These are phyloP conservation scores for Lolium perenne DNA, from an alignment of 176 grass and related monocot species.

Conservation along the genomic window DNA sequence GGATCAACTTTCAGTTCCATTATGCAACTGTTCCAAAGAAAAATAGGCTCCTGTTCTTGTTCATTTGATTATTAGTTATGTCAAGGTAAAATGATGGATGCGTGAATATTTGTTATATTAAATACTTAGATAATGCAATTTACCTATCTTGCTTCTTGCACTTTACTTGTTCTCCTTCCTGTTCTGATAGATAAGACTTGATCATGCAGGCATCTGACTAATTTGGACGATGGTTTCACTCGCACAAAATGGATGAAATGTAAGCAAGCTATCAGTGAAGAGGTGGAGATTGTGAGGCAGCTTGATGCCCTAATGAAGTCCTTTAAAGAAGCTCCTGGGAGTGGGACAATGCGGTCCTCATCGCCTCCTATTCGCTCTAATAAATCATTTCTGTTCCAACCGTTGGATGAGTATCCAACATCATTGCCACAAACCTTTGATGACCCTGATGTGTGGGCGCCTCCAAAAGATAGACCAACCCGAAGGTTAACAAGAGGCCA, in stretches of 20 bases:
- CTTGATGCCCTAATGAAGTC: constrained; percentile 73
- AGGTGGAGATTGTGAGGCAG: constrained; percentile 86
- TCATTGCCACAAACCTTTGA: constrained; percentile 72
- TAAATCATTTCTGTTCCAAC: constrained; percentile 93
- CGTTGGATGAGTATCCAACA: constrained; percentile 86
- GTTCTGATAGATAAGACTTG: constrained; percentile 25
- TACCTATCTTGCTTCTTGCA: not conserved
- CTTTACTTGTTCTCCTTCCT: constrained; percentile 26
- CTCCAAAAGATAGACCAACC: constrained; percentile 67
- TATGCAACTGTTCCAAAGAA: not conserved
- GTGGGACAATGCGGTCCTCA: constrained; percentile 57
- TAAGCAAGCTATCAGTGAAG: constrained; percentile 85
- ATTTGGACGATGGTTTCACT: constrained; percentile 68
- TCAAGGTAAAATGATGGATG: not conserved
- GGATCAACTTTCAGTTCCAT: not conserved
- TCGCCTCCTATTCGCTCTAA: constrained; percentile 88
- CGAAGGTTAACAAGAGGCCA: constrained; percentile 65
- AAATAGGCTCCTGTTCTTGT: not conserved
- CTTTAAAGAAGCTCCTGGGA: constrained; percentile 75
- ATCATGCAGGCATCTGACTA: constrained; percentile 80
- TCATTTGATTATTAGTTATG: constrained; percentile 18
- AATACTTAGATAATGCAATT: not conserved
- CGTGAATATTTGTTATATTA: not conserved
- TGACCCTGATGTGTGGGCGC: constrained; percentile 90
- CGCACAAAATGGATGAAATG: constrained; percentile 89